These are phyloP conservation scores for Euphrasia confusa DNA, from an alignment of 257 asterid genomes.

Conservation along the genomic window DNA sequence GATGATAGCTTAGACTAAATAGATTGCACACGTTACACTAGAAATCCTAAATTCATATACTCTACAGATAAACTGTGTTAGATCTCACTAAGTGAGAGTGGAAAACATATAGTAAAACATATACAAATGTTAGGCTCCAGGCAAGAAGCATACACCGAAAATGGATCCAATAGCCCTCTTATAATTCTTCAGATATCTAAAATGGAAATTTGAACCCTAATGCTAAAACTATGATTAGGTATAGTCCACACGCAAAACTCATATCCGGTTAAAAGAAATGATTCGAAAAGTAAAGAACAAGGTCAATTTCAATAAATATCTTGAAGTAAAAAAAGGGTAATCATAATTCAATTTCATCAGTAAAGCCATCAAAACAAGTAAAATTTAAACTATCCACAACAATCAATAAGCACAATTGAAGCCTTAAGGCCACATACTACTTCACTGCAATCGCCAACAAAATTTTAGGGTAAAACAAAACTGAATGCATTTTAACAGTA, in stretches of 20 bases:
- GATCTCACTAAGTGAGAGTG: neutral
- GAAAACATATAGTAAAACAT: neutral
- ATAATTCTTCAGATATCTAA: too few relatives aligned
- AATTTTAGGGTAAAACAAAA: slow-evolving; percentile 8
- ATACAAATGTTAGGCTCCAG: neutral
- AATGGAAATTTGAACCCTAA: too few relatives aligned
- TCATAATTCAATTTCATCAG: neutral
- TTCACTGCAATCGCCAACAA: slow-evolving; percentile 5
- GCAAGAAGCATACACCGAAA: neutral
- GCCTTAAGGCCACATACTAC: slow-evolving; percentile 10
- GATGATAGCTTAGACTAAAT: neutral
- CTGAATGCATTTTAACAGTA: slow-evolving; percentile 8
- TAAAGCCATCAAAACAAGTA: slow-evolving; percentile 1
- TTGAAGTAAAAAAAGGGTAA: neutral
- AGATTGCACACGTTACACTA: neutral
- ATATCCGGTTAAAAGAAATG: neutral
- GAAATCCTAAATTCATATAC: neutral
- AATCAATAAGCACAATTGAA: slow-evolving; percentile 16
- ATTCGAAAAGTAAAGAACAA: neutral
- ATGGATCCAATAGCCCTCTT: neutral
- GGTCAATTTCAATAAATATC: neutral
- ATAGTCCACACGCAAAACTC: neutral
- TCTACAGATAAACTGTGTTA: neutral
- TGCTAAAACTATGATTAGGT: neutral
- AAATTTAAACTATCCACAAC: slow-evolving; percentile 15